phyloP scores from a whole-genome alignment of 2,329 filamentous ascomycete genomes.

The Peltaster fructicola region DNA sequence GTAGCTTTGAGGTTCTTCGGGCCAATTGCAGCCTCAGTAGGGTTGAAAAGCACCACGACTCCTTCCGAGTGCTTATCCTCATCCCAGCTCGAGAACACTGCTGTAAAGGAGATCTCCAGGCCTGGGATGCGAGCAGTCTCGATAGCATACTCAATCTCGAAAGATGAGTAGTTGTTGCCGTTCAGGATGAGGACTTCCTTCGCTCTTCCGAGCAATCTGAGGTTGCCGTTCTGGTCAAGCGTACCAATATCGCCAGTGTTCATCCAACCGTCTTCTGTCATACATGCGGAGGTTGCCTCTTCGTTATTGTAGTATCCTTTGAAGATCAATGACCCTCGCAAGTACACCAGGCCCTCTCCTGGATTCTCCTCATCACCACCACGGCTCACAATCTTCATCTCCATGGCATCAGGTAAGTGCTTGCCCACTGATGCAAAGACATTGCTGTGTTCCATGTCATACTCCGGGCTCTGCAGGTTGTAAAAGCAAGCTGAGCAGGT shows the following conservation, averaged over 20 bases:
- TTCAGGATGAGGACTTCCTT: constrained; percentile 12
- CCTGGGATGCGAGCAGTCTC: constrained; percentile 7
- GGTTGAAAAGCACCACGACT: constrained; percentile 9
- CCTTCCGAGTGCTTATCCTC: constrained; percentile 8
- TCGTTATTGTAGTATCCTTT: constrained; percentile 18
- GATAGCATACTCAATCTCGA: constrained; percentile 10
- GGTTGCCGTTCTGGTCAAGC: constrained; percentile 8
- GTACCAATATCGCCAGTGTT: constrained; percentile 11
- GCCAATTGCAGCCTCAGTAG: constrained; percentile 8
- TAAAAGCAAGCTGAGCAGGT: constrained; percentile 12
- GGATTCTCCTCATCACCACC: no score
- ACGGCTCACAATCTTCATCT: constrained; percentile 2
- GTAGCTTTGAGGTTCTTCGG: constrained; percentile 6
- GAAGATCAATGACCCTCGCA: constrained; percentile 20
- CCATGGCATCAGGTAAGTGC: background rate
- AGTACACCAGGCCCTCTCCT: constrained; percentile 1
- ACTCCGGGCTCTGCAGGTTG: constrained; percentile 7
- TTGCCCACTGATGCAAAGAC: constrained; percentile 8
- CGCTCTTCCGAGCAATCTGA: constrained; percentile 8
- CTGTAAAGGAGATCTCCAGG: constrained; percentile 6
- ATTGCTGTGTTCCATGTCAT: constrained; percentile 6
- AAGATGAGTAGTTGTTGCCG: constrained; percentile 10
- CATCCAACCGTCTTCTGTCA: constrained; percentile 22
- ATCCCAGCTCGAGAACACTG: constrained; percentile 9
- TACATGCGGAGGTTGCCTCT: constrained; percentile 18